Evolutionary conservation across 2,329 filamentous ascomycete species (phyloP), one percentile per base, ranked within the genome.

Genomic region (Apiospora sp.): DNA sequence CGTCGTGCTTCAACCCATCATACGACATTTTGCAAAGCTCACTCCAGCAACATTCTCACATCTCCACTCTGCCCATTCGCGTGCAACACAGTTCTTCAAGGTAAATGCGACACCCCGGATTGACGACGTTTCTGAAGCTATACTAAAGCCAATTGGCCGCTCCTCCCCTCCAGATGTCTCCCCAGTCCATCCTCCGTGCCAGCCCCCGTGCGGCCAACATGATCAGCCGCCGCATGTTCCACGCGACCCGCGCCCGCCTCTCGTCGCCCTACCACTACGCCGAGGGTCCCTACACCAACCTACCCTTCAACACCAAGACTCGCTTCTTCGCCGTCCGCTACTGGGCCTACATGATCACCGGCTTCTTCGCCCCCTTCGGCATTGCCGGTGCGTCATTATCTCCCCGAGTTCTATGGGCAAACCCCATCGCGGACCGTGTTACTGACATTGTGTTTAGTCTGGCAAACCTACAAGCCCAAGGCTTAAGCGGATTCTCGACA

Each of bases 261-360:
- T 90, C 89, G 80, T 97, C 94, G 83, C 95, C 95, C 76, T 98
- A 97, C 92, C 96, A 99, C 90, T 99, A 99, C 89, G 93, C 96
- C 79, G 96, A 98, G 88, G 96, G 96, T 77, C 94, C 96, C 81
- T 93, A 94, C 86, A 92, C 90, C 88, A 98, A 98, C 90, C 86
- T 99, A 77, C 96, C 96, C 78, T 99, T 99, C 92, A 97, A 99
- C 90, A 93, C 96, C 78, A 89, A 94, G 87, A 96, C 92, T 83
- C 94, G 92, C 86, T 93, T 89, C 87, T 99, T 99, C 84, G 90
- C 87, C 77, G 75, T 94, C 79, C 89, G 92, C 86, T 99, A 93
- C 92, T 97, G 94, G 93, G 82, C 83, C 75, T 96, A 93, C 87
- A 82, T 83, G 79, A 82, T 80, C 79, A 82, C 84, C 74, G 89